Evolutionary conservation across 1,139 yeast species (phyloP), one percentile per base, ranked within the genome.

Genomic region (Taphrina confusa): DNA sequence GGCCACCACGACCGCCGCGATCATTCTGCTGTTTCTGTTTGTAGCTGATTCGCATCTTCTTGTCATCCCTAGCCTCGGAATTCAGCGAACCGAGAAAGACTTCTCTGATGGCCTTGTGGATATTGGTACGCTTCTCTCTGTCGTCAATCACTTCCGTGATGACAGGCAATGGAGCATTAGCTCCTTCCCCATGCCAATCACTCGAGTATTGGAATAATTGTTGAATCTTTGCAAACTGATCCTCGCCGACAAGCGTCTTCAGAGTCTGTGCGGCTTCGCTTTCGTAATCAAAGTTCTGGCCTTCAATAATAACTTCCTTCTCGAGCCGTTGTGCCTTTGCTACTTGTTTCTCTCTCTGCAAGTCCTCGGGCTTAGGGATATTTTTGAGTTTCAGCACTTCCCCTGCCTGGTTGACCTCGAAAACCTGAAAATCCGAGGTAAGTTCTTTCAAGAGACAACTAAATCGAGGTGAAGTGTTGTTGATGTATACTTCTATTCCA

Each of bases 401-500:
- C 22, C 52, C 61, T 22, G 46, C 18, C 22, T 40, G 31, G 30
- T 33, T 42, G 45, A 50, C 44, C 18, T 59, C 62, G 34, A 28
- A 45, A 22, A 58, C 77, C 1, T 97, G 97, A 58, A 82, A 81
- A 69, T 91, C 96, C 2, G 74, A 91, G 80, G 1, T 90, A 96
- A 1, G 80, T 74, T 0, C 89, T 95, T 27, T 81, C 74, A 30
- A 74, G 67, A 63, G 79, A 85, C 63, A 92, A 2, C 25, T 36
- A 36, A 54, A 54, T 22, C 58, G 25, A 12, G 51, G 51, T 27
- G 44, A 20, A 11, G 16, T 85, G 72, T 94, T 98, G 71, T 90
- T 89, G 46, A 92, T 98, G 70, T 89, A 79, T 71, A 94, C 94
- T 71, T 92, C 98, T n/a, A 96, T 84, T 4, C 58, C 58, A 14